Evolutionary conservation across 306 rosid species (phyloP).

Genomic region (Dalbergia cochinchinensis): DNA sequence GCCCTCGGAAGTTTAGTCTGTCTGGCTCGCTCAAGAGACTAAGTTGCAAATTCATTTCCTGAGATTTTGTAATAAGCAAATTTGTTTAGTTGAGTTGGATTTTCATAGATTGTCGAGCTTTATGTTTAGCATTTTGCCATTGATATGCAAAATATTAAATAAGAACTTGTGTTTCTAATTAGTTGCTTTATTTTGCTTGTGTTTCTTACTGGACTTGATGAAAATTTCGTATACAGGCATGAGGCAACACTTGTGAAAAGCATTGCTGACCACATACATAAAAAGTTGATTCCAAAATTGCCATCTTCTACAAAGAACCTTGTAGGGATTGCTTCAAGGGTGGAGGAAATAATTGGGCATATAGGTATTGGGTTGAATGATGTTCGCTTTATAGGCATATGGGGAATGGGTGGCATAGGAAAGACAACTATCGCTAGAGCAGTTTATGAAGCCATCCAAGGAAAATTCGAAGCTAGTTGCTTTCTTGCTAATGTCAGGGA

Average conservation of each 20-base stretch:
- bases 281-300: conserved; percentile 33
- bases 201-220: too few species aligned
- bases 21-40: too few species aligned
- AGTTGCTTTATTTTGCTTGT: not conserved
- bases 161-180: too few species aligned
- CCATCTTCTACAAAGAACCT: conserved; percentile 14
- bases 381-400: conserved; percentile 53
- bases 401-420: conserved; percentile 53
- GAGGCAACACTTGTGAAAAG: conserved; percentile 47
- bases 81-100: too few species aligned
- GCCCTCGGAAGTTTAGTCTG: too few species aligned
- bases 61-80: too few species aligned
- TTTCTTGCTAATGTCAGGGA: conserved; percentile 47
- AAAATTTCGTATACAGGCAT: conserved; percentile 17
- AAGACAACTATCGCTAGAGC: conserved; percentile 50
- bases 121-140: too few species aligned
- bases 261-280: conserved; percentile 25
- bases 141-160: too few species aligned
- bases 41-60: too few species aligned
- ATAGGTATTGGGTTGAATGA: not conserved
- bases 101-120: too few species aligned
- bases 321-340: conserved; percentile 50
- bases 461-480: conserved; percentile 32
- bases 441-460: conserved; percentile 36
- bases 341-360: conserved; percentile 29